Evolutionary conservation across 495 filamentous ascomycete genomes (phyloP), one percentile per base, ranked within the genome.

Genomic region (Tuber borchii): DNA sequence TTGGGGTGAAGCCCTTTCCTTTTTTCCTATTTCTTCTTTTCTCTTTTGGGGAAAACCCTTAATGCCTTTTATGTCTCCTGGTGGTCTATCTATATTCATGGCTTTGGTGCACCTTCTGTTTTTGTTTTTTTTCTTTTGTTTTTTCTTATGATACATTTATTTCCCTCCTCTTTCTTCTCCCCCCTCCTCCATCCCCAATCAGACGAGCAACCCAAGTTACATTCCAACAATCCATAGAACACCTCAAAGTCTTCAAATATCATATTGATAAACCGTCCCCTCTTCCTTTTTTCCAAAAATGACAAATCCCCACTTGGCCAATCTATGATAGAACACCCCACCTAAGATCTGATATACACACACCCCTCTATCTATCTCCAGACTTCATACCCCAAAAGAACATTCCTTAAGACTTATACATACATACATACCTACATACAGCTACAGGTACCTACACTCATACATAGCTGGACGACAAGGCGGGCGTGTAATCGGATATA

Each of bases 1-100:
- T 71, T 77, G 22, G 78, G 78, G 68, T 77, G 76, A 37, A 79
- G 73, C 45, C 71, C 93, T n/a, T 86, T 92, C 71, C 90, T 89
- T 22, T 91, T 83, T 85, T 22, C 31, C 70, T 71, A 69, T 37
- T 43, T 46, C 42, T 56, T 74, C 48, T 51, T 71, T 73, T 1
- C 39, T 73, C 20, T 40, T 37, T 17, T 68, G 56, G 3, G 26
- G 26, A 26, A 34, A 65, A 65, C n/a, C 8, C 31, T 31, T 19
- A 34, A 65, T 65, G 26, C 26, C 56, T 65, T 65, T 65, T 26
- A 26, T 8, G 56, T 65, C 56, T 31, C 14, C 56, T 71, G 4
- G 70, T n/a, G 5, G 39, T 12, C 70, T 71, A 48, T 12, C 70
- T 71, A 48, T 34, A 6, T 75, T 74, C 34, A 48, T 71, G 8